Evolutionary conservation across 345 rosid species (phyloP), one percentile per base, ranked within the genome.

Genomic region (Populus tremula): DNA sequence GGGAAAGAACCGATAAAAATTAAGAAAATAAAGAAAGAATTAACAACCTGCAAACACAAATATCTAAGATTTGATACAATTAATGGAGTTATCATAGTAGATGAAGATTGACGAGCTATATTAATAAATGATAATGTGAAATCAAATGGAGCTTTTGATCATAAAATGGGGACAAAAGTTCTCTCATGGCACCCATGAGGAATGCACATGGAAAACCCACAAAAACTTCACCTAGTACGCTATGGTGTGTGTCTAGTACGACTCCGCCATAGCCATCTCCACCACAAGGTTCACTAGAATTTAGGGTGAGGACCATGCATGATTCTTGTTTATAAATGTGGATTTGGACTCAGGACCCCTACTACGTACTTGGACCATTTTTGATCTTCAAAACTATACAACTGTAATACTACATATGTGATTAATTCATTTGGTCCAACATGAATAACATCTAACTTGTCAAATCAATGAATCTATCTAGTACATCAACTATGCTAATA

Each of bases 241-340:
- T 69, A 50, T 8, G 67, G 67, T 0, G 41, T 2, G 31, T 1
- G 67, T 2, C 27, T 23, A 5, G 31, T 9, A 8, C 18, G 5
- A 14, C 64, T 23, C 29, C 20, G 18, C 39, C 21, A 36, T 27
- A 2, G 14, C 41, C 71, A 33, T 43, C 68, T 33, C 49, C 20
- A 21, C 85, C 77, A 53, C 47, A 39, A 41, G 11, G 2, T 45
- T 11, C 50, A 27, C 39, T 11, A 29, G 31, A 23, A 27, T 63
- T 27, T n/a, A 63, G 31, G 67, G 33, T 76, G 5, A 74, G 87
- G 87, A 85, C 87, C 87, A 79, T 33, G 2, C 7, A 27, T 20
- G 47, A 43, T 43, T 43, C 47, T 43, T 43, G 47, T 47, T 53
- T 21, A 29, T 56, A n/a, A 31, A 33, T 65, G 23, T 9, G 50